Percentiles rank a stretch among this genome's conserved stretches.
These are phyloP conservation scores for Pseudozyma sp. DNA, from an alignment of 1,284 basidiomycete species.

Conservation along the genomic window DNA sequence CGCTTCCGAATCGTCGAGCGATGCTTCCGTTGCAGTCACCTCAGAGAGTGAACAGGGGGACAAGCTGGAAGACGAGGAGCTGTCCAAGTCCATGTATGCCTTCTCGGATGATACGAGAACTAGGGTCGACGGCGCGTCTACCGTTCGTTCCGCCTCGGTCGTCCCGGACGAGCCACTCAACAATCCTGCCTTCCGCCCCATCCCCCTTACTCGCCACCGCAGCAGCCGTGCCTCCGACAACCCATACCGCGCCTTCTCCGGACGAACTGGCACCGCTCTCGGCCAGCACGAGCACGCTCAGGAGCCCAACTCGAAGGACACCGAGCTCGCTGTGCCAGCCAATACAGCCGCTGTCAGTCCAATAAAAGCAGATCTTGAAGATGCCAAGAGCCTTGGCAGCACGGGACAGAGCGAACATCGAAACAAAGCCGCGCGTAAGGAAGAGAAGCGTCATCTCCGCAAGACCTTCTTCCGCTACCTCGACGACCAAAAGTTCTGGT, in stretches of 20 bases:
- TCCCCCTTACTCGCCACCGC: constrained; percentile 20
- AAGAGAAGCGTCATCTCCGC: constrained; percentile 37
- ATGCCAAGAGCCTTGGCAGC: constrained; percentile 6
- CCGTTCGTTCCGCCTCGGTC: constrained; percentile 23
- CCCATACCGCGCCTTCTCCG: constrained; percentile 23
- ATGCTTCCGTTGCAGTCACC: constrained; percentile 12
- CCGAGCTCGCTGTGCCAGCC: constrained; percentile 18
- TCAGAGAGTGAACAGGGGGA: constrained; percentile 9
- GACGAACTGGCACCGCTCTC: constrained; percentile 20
- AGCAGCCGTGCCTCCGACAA: constrained; percentile 38
- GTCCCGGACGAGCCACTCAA: constrained; percentile 26
- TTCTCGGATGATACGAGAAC: constrained; percentile 37
- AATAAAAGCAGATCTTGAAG: constrained; percentile 3
- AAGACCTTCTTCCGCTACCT: constrained; percentile 39
- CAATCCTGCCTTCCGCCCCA: constrained; percentile 10
- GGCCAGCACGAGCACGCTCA: constrained; percentile 44
- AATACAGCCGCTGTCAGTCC: constrained; percentile 17
- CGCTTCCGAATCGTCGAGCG: constrained; percentile 9
- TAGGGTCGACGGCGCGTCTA: constrained; percentile 33
- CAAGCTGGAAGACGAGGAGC: constrained; percentile 4
- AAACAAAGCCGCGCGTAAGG: constrained; percentile 24
- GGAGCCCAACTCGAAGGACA: constrained; percentile 16
- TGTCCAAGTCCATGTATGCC: constrained; percentile 11
- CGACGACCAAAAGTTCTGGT: constrained; percentile 42
- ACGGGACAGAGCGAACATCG: constrained; percentile 6